Evolutionary conservation across 2,329 filamentous ascomycete species (phyloP), one percentile per base, ranked within the genome.

Genomic region (Phyllosticta citribraziliensis): DNA sequence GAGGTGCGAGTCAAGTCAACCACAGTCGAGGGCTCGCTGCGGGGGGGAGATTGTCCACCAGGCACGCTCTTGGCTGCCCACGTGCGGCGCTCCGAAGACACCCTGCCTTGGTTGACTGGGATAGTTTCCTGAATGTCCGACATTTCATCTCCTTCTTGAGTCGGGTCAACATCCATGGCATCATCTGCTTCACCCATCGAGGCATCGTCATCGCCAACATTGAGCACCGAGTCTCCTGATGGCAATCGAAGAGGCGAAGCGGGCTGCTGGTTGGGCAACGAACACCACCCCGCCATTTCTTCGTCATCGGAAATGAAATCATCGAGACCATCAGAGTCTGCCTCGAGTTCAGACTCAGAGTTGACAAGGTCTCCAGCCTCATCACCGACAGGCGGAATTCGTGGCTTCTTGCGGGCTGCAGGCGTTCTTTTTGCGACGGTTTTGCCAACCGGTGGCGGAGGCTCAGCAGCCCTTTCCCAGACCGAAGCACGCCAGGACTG

Each of bases 361-460:
- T 65, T 58, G 12, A 84, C 65, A 9, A 79, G 62, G 55, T 85
- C 82, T 14, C 80, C 81, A 14, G 75, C 78, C 19, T 76, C 71
- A 12, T 72, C 73, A 17, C 66, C 65, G 62, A 57, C 14, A 52
- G 3, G 5, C 11, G 27, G 6, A 30, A 53, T 12, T 5, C 9
- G 9, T n/a, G 47, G 50, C 50, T 56, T 61, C 10, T 8, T n/a
- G 3, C 20, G 24, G 5, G 2, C 8, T n/a, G 40, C 17, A 14
- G 17, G 12, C 6, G 6, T 47, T 8, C 30, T 47, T 25, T n/a
- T 53, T 5, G 24, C 24, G 19, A 25, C 3, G 10, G 47, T 33
- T 19, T 22, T 20, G 19, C 58, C n/a, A 51, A 57, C 11, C 8
- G 56, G 52, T 11, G 47, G 50, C 12, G 55, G 55, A 17, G 64